Base-by-base conservation (phyloP, 1,139 yeast genomes). In the Meyerozyma sp. region DNA sequence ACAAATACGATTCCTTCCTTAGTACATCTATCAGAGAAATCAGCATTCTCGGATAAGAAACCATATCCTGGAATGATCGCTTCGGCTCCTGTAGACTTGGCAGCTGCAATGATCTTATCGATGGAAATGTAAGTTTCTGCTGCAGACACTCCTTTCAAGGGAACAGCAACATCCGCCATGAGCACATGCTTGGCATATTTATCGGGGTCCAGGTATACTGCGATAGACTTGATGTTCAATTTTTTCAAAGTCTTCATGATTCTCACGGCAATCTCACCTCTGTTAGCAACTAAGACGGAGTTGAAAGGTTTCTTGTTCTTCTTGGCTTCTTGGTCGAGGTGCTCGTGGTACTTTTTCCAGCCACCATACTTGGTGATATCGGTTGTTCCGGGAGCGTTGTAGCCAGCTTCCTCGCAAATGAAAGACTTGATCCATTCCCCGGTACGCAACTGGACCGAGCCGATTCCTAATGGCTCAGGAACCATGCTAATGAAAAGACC, bases 51-150 rank as follows among this genome's bases (percentile, higher is more conserved):
- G 11, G 97, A 88, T 39, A 93, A 73, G 72, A 93, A 93, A 8
- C 98, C 98, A 60, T 93, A 93, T 48, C 98, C 98, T 9, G 98
- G 98, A 48, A 91, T 85, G 50, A 93, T 89, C 25, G 97, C 98
- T 60, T 91, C 88, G 34, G 96, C 87, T 4, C 84, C 84, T 0
- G 95, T 75, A 40, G 76, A 73, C 61, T 86, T 87, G 39, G 96
- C 96, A 16, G 96, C 96, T 37, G 73, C 71, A 41, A 93, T 75
- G 46, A 93, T 85, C 68, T 91, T 90, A 42, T 90, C 94, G 49
- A 85, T 80, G 51, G 84, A 77, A 56, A 93, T 77, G 61, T 93
- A 93, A 1, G 98, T 89, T 61, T 91, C 94, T 13, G 95, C 90
- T 11, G 97, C 94, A 32, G 93, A 79, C 2, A 69, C 69, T 25